Evolutionary conservation across 2,329 filamentous ascomycete genomes (phyloP).

Genomic region (Pseudogymnoascus sp.): DNA sequence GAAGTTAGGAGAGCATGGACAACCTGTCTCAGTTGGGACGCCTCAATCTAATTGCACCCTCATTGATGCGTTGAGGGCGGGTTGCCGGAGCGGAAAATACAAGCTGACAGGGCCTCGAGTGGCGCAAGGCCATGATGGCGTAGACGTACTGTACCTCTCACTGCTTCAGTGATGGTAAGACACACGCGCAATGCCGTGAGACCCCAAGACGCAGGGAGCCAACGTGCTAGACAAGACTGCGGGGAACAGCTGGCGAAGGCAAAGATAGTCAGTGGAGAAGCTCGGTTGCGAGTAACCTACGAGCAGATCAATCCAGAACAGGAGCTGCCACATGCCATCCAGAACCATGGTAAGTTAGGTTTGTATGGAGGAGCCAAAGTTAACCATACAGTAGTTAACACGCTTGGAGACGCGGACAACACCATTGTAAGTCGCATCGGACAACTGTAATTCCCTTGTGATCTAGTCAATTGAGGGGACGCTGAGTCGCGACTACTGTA

Average conservation of each 20-base stretch:
- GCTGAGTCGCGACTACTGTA: neutral
- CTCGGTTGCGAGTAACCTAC: neutral
- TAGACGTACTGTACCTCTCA: neutral
- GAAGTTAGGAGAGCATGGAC: neutral
- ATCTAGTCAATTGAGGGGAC: neutral
- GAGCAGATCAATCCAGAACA: neutral
- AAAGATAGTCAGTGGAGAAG: neutral
- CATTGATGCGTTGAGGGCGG: neutral
- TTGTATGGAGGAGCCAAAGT: neutral
- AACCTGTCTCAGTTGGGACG: neutral
- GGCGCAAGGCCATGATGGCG: neutral
- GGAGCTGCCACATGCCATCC: neutral
- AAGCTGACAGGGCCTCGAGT: neutral
- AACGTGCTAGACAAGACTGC: neutral
- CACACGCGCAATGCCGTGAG: neutral
- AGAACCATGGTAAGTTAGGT: neutral
- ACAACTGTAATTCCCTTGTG: neutral
- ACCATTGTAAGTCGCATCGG: neutral
- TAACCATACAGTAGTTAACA: neutral
- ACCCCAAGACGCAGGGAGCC: neutral
- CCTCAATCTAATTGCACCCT: neutral
- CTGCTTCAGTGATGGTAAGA: conserved; percentile 3
- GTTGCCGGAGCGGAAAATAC: neutral
- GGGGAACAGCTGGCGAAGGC: neutral
- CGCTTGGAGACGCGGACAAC: neutral